Percentiles rank a stretch among this genome's conserved stretches.
Conservation (phyloP, 2,329 filamentous ascomycete species). For the Phaeophleospora eucalypticola region DNA sequence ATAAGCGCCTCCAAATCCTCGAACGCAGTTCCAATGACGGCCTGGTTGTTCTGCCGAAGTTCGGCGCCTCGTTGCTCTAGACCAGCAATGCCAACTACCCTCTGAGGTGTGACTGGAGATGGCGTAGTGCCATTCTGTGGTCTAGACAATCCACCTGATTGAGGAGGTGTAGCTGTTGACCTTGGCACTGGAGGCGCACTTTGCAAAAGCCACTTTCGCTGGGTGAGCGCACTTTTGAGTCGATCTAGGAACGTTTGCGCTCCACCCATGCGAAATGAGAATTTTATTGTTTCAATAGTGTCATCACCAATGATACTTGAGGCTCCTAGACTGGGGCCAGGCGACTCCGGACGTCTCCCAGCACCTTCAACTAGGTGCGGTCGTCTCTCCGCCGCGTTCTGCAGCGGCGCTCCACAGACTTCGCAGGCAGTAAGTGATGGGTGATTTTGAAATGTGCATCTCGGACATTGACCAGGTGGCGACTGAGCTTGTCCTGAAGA, state of each 20-base stretch:
- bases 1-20: constrained; percentile 95
- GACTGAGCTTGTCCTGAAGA: not conserved
- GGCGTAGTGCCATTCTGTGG: constrained; percentile 20
- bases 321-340: constrained; percentile 61
- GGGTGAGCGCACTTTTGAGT: constrained; percentile 79
- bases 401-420: constrained; percentile 77
- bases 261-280: constrained; percentile 86
- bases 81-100: constrained; percentile 83
- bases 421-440: constrained; percentile 82
- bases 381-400: constrained; percentile 41
- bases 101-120: constrained; percentile 36
- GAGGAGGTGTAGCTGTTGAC: constrained; percentile 37
- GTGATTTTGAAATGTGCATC: constrained; percentile 93
- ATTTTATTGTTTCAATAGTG: constrained; percentile 71
- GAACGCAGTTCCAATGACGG: constrained; percentile 89
- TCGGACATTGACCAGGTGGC: constrained; percentile 56
- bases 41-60: constrained; percentile 85
- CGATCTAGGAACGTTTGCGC: constrained; percentile 88
- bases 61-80: constrained; percentile 81
- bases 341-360: constrained; percentile 62
- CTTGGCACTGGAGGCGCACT: constrained; percentile 83
- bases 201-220: constrained; percentile 92
- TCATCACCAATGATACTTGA: constrained; percentile 50
- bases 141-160: constrained; percentile 46
- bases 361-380: constrained; percentile 31